phyloP scores from a whole-genome alignment of 345 rosid genomes.

The Conringia planisiliqua region DNA sequence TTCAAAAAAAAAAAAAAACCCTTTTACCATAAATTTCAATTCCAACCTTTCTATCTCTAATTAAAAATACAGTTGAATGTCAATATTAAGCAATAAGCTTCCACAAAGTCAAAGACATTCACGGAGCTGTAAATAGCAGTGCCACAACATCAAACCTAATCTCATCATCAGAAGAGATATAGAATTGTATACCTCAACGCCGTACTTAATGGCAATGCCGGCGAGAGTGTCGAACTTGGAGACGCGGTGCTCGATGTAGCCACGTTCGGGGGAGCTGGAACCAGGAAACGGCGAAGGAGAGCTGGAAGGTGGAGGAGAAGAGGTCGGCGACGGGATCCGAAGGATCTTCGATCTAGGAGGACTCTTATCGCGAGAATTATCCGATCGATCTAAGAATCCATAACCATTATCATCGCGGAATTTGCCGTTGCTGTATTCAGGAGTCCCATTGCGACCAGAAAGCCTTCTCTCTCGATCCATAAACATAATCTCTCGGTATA shows the following conservation, averaged over 20 bases:
- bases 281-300: constrained; percentile 26
- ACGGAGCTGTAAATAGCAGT: background rate
- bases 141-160: background rate
- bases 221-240: constrained; percentile 86
- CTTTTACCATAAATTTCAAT: background rate
- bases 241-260: constrained; percentile 60
- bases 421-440: constrained; percentile 26
- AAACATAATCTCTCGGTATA: constrained; percentile 22
- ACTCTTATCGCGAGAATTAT: constrained; percentile 28
- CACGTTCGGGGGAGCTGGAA: constrained; percentile 33
- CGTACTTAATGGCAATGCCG: constrained; percentile 90
- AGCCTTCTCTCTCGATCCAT: constrained; percentile 48
- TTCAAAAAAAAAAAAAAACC: background rate
- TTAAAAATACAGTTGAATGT: background rate
- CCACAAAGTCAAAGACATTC: background rate
- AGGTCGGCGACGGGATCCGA: constrained; percentile 32
- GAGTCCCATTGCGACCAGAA: constrained; percentile 25
- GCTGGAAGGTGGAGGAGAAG: constrained; percentile 34
- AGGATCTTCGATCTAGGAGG: constrained; percentile 30
- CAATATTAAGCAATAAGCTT: constrained; percentile 3
- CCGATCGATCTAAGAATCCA: constrained; percentile 33
- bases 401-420: constrained; percentile 36
- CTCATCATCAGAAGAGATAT: background rate
- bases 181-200: constrained; percentile 62
- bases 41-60: constrained; percentile 3